Evolutionary conservation across 495 filamentous ascomycete species (phyloP).

Genomic region (Annulohypoxylon bovei): DNA sequence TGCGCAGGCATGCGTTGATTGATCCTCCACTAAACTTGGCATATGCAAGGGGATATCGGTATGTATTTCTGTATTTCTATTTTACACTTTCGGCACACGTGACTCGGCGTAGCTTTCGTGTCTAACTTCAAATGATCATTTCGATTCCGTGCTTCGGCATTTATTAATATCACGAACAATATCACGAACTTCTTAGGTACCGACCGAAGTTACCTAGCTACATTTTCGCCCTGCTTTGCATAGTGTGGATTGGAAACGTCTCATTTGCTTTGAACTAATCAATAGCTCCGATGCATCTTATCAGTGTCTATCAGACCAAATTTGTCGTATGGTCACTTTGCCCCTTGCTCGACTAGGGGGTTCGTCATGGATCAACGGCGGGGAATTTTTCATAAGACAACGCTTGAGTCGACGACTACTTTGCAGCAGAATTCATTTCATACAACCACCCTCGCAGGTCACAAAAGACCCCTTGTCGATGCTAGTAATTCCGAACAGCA

Average conservation of each 20-base stretch:
- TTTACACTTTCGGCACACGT: slow-evolving; percentile 15
- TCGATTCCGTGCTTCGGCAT: neutral
- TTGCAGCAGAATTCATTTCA: slow-evolving; percentile 34
- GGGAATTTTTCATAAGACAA: slow-evolving; percentile 43
- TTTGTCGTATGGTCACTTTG: neutral
- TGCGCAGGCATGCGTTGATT: slow-evolving; percentile 11
- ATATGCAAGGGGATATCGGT: slow-evolving; percentile 35
- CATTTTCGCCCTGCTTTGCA: neutral
- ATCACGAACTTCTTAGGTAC: neutral
- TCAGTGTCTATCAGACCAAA: neutral
- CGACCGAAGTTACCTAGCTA: too few species aligned
- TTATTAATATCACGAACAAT: neutral
- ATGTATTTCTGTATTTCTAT: neutral
- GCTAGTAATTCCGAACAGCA: slow-evolving; percentile 9
- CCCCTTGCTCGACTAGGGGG: neutral
- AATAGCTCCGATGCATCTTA: slow-evolving; percentile 14
- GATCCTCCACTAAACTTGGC: slow-evolving; percentile 35
- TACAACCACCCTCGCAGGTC: slow-evolving; percentile 35
- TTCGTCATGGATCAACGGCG: slow-evolving; percentile 38
- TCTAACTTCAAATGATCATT: slow-evolving; percentile 10
- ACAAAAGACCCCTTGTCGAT: slow-evolving; percentile 35
- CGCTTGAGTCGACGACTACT: slow-evolving; percentile 39
- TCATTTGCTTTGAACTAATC: neutral
- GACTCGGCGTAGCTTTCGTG: slow-evolving; percentile 40
- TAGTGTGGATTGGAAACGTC: neutral